Evolutionary conservation across 139 green algal genomes (phyloP).

Genomic region (Coccomyxa sp.): DNA sequence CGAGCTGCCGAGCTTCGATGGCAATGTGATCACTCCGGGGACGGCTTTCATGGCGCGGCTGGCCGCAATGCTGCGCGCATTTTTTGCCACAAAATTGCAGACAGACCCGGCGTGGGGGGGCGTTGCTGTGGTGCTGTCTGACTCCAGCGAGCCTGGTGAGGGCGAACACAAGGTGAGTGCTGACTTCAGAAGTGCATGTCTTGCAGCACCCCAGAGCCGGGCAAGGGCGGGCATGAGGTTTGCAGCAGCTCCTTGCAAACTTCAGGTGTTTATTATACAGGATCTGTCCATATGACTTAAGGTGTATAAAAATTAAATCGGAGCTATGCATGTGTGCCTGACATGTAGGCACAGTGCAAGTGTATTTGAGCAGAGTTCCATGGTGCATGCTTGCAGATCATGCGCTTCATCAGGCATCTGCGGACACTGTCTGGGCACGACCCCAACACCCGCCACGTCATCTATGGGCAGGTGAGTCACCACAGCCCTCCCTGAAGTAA

Average conservation of each 20-base stretch:
- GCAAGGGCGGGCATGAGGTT: too few relatives aligned
- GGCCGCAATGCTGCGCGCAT: slow-evolving; percentile 51
- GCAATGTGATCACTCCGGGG: slow-evolving; percentile 85
- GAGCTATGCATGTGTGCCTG: too few relatives aligned
- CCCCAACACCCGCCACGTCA: slow-evolving; percentile 63
- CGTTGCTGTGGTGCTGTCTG: slow-evolving; percentile 61
- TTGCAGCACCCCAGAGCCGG: too few relatives aligned
- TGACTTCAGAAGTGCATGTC: too few relatives aligned
- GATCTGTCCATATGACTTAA: too few relatives aligned
- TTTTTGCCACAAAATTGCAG: slow-evolving; percentile 52
- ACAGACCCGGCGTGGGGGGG: slow-evolving; percentile 50
- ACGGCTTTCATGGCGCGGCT: slow-evolving; percentile 78
- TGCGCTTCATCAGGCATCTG: slow-evolving; percentile 47
- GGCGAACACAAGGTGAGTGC: slow-evolving; percentile 63
- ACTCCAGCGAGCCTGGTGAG: slow-evolving; percentile 68
- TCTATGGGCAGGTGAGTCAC: slow-evolving; percentile 57
- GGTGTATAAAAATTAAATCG: too few relatives aligned
- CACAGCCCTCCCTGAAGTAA: too few relatives aligned
- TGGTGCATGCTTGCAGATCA: slow-evolving; percentile 21
- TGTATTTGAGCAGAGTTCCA: too few relatives aligned
- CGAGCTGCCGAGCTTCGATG: slow-evolving; percentile 53
- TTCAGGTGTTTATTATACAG: too few relatives aligned
- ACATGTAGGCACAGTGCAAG: too few relatives aligned
- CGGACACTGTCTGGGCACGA: slow-evolving; percentile 41
- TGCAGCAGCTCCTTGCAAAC: too few relatives aligned